phyloP scores from a whole-genome alignment of 164 flowering plant genomes.

The Buxus sempervirens region DNA sequence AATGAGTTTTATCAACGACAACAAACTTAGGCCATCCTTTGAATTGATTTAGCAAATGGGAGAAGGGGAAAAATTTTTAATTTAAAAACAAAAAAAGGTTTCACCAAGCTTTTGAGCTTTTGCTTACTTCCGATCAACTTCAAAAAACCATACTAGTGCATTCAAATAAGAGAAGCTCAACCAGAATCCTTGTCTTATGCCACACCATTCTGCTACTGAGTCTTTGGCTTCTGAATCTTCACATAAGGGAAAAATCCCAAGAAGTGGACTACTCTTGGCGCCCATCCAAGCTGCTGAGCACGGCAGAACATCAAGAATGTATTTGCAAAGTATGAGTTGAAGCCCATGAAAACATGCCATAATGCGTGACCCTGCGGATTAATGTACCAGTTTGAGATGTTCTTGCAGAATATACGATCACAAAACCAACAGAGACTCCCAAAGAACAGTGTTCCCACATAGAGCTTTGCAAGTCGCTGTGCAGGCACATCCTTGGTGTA shows the following conservation, averaged over 20 bases:
- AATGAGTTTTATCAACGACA: too few relatives aligned
- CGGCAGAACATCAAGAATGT: slow-evolving; percentile 85
- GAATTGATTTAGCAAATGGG: too few relatives aligned
- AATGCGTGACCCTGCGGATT: slow-evolving; percentile 83
- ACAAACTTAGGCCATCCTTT: too few relatives aligned
- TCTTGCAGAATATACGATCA: slow-evolving; percentile 53
- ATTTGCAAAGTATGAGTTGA: slow-evolving; percentile 74
- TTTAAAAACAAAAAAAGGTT: too few relatives aligned
- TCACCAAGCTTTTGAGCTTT: too few relatives aligned
- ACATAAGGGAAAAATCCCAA: slow-evolving; percentile 67
- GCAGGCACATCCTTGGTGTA: slow-evolving; percentile 52
- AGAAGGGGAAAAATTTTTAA: too few relatives aligned
- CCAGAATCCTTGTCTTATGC: background rate
- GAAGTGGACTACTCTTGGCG: slow-evolving; percentile 45
- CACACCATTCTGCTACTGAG: slow-evolving; percentile 31
- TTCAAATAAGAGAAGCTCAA: background rate
- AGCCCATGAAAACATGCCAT: slow-evolving; percentile 81
- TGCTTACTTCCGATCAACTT: too few relatives aligned
- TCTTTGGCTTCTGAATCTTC: slow-evolving; percentile 63
- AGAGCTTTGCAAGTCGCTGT: slow-evolving; percentile 62
- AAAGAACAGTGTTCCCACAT: slow-evolving; percentile 40
- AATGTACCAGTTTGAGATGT: slow-evolving; percentile 42
- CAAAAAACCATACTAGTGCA: too few relatives aligned
- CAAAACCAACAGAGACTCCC: slow-evolving; percentile 58
- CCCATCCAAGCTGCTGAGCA: slow-evolving; percentile 72